Evolutionary conservation across 768 basidiomycete species (phyloP), one percentile per base, ranked within the genome.

Genomic region (Naganishia vishniacii): DNA sequence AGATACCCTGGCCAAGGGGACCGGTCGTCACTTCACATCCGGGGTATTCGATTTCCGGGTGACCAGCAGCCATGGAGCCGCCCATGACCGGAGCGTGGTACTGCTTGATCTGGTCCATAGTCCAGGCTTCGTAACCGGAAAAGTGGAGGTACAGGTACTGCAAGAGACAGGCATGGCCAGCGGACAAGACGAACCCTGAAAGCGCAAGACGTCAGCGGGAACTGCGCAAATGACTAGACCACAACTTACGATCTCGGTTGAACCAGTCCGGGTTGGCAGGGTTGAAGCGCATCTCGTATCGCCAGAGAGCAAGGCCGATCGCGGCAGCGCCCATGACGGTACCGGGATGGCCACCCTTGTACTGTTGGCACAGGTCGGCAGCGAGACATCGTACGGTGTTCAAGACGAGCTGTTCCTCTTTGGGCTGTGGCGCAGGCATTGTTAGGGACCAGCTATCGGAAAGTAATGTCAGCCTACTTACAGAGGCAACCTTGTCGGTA

Each of bases 271-370:
- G 71, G 62, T 78, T 76, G 58, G 67, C 61, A 8, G 76, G 76
- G 65, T 78, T 78, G 73, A 68, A 77, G 16, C 64, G 48, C 74
- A 78, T 74, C 8, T 66, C 48, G 47, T 78, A 72, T 32, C 70
- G 51, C 74, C 74, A 78, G 13, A 78, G 69, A 3, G 75, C 74
- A 25, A 75, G 68, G 41, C 73, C 77, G 59, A 74, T 75, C 3
- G 74, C 72, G 1, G 77, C 75, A 4, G 74, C 77, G n/a, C 77
- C 77, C 77, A 78, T 78, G 61, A 74, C 74, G 2, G 77, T 78
- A 18, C 77, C 77, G 8, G 75, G 74, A 46, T 78, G 77, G 9
- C 77, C 77, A 20, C 77, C 77, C 61, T 73, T 73, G 71, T 69
- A 78, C 61, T 71, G 70, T 60, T 76, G 75, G 34, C 73, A 75